Evolutionary conservation across 1,284 basidiomycete species (phyloP), one percentile per base, ranked within the genome.

Genomic region (Malassezia slooffiae): DNA sequence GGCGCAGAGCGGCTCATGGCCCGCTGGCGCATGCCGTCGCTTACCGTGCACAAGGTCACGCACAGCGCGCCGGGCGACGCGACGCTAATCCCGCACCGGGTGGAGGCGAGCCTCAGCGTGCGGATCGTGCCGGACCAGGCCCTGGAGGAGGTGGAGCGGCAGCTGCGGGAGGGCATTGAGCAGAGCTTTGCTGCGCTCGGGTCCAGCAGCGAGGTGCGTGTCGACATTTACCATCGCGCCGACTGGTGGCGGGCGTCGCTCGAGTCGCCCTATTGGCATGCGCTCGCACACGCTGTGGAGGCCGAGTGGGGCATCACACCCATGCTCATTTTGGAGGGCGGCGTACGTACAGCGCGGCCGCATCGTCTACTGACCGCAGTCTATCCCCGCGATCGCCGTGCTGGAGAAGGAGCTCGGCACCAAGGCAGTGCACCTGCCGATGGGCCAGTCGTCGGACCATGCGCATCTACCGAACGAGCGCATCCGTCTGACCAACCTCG

Each of bases 191-290:
- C 72, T 15, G 64, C 55, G 4, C 72, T 89, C 8, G 65, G 74
- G 12, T 36, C 50, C 1, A 11, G 33, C 11, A 55, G 38, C 42
- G 16, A 10, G 12, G n/a, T 38, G 19, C 20, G 26, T 16, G 28
- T 37, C 5, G 75, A 73, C 21, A 79, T 95, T 37, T 80, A 84
- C 34, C 84, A 88, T 53, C 81, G 79, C 1, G 89, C 88, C 0
- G 83, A 89, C 60, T 97, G 90, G 89, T 97, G 91, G 91, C 75
- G 95, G 1, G 88, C 89, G 0, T 79, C 83, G 36, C 75, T 88
- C 21, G 78, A 85, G 38, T 81, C 81, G 48, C 75, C 76, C 2
- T 91, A 84, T 78, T 88, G 89, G 74, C 76, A 79, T 55, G 81
- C 83, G 0, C 75, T 96, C 16, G 84, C 88, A 66, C 74, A 75